Evolutionary conservation across 768 basidiomycete genomes (phyloP).

Genomic region (Boletus pseudopeckii): DNA sequence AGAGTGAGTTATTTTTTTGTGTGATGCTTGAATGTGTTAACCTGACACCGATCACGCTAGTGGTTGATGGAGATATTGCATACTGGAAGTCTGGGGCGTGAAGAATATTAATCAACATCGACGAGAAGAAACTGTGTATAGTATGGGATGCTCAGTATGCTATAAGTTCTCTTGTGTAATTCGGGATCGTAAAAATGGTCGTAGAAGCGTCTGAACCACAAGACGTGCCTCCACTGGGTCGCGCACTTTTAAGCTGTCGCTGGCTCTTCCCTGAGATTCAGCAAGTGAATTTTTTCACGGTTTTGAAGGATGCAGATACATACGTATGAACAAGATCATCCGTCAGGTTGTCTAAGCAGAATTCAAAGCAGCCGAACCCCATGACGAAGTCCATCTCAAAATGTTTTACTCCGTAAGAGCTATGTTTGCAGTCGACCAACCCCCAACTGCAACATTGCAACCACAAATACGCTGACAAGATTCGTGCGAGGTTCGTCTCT

Average conservation of each 20-base stretch:
- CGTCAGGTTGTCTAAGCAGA: background rate
- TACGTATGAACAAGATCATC: background rate
- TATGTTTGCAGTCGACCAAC: background rate
- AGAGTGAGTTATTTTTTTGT: conserved; percentile 54
- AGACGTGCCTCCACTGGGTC: background rate
- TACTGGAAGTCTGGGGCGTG: conserved; percentile 83
- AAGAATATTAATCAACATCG: background rate
- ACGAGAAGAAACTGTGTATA: conserved; percentile 8
- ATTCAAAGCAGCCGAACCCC: background rate
- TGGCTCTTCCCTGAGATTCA: background rate
- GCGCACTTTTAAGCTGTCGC: background rate
- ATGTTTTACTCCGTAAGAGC: background rate
- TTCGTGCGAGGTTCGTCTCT: background rate
- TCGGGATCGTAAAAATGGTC: background rate
- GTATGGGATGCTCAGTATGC: conserved; percentile 7
- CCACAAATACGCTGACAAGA: background rate
- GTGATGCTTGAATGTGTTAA: background rate
- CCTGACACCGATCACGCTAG: conserved; percentile 34
- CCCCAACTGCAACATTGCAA: background rate
- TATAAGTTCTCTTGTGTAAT: conserved; percentile 16
- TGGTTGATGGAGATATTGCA: conserved; percentile 87
- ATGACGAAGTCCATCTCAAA: background rate
- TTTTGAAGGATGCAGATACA: background rate
- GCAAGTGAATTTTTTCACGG: background rate
- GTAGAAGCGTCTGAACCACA: background rate